Base-by-base conservation (phyloP, 2,329 filamentous ascomycete species). In the Teratosphaeria pseudoeucalypti region DNA sequence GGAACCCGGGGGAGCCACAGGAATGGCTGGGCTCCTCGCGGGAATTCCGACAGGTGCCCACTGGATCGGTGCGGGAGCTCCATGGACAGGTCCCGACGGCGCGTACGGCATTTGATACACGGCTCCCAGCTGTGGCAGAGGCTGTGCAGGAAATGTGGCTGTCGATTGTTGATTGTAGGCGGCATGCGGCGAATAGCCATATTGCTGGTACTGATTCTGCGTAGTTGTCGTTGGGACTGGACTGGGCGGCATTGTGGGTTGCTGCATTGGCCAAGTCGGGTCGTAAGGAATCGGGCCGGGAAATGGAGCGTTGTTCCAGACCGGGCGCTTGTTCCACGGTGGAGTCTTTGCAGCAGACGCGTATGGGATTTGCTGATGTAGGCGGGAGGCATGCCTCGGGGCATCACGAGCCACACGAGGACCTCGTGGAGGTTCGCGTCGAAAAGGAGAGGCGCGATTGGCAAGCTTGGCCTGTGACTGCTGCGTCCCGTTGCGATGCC, bases 11-110 rank as follows among this genome's bases (percentile, higher is more conserved):
- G 26, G 19, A 7, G 52, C 16, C 16, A 23, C 23, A 1, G 11
- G 19, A 6, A 39, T 7, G 12, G 34, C 52, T 9, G n/a, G 32
- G 19, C 26, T 34, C 12, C 26, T 11, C 6, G 52, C 14, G 12
- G 32, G 57, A 34, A 43, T 56, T 19, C 16, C 32, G 23, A 47
- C 26, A 2, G 63, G 65, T n/a, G 67, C 62, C 49, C 68, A 68
- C 60, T 72, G 71, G 5, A 72, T 65, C 27, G 66, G 64, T 10
- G 71, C 70, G n/a, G 69, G 71, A 26, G 70, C 70, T 34, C 71
- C 71, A 58, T 72, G 70, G 2, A 72, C 63, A 59, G 58, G 59
- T 55, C n/a, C 9, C 27, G 43, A 43, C 34, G 37, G 54, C 58
- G 29, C 14, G 11, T 34, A 32, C 19, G 43, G 39, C n/a, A 29